Base-by-base conservation (phyloP, 352 stramenopile species). In the Phytophthora ohioensis region DNA sequence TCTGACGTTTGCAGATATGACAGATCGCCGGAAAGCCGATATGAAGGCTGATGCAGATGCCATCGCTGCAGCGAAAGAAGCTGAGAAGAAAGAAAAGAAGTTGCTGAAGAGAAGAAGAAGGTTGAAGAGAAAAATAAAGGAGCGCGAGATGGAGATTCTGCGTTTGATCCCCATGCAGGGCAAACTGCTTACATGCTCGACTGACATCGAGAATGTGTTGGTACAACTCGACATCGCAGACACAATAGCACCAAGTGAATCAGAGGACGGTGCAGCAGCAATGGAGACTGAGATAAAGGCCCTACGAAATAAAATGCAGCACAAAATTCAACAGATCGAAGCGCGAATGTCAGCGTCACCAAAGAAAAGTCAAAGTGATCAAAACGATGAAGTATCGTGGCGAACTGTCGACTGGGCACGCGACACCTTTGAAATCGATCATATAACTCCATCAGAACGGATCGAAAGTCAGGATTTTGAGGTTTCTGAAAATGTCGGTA, bases 121-220 rank as follows among this genome's bases (percentile, higher is more conserved):
- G 55, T 58, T 1, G 74, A 75, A 3, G 78, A 87, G 8, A 64
- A 68, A 9, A 64, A 69, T 49, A 5, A 81, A 79, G 53, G 65
- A 76, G 42, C 58, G 72, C 7, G 73, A 88, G 7, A 75, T 67
- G 56, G 71, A 88, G 58, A 79, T 90, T 8, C 48, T 91, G 32
- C 73, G 72, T 1, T 46, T 88, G 13, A 63, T 91, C 0, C 82
- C 82, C 3, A 56, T 89, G 63, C 57, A 71, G 31, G 80, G 82
- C 0, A 84, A 77, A 39, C 61, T 91, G 7, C 56, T 89, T 8
- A 76, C 72, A 13, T 75, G 71, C 6, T 80, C 78, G 5, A 13
- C 52, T 4, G 83, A 91, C 34, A 76, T 91, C 48, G 67, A 91
- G 3, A 70, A 80, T 5, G 75, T 79, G 3, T 53, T 91, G 7